Base-by-base conservation (phyloP, 169 alveolate genomes). In the Plasmodium chabaudi region DNA sequence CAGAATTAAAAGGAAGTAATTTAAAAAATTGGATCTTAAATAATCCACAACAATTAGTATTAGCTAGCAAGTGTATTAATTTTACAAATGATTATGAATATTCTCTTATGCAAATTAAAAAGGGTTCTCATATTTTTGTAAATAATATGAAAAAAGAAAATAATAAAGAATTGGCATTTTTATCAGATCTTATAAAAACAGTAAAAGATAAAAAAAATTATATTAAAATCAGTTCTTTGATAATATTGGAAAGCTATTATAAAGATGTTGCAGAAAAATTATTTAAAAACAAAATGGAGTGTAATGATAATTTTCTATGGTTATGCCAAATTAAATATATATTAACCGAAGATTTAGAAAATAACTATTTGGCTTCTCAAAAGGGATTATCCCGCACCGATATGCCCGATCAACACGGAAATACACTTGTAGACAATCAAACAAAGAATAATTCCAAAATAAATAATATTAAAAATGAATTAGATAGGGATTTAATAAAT, bases 261-360 rank as follows among this genome's bases (percentile, higher is more conserved):
- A 82, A 82, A 68, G 90, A 82, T 68, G 90, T 82, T 25, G 90
- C 90, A 42, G 90, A 82, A 82, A 82, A 82, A 55, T 46, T 82
- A 17, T 67, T 82, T 59, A 82, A 82, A 82, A 82, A 82, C 49
- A 82, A 82, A 82, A 82, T 82, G 17, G 90, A 82, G 69, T 68
- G 90, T 13, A 82, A 69, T 57, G 84, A 82, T 42, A 82, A 82
- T 53, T 82, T 82, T 47, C 47, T 82, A 17, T 82, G 90, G 90
- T 15, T 82, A 64, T 82, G 90, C 13, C 90, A 82, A 60, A 56
- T 82, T 25, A 82, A 82, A 46, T 69, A 82, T 69, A 34, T 82
- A 21, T 19, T 82, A 60, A 19, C 73, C 23, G 90, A 82, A 34
- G 90, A 82, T 17, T 82, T 67, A 44, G 56, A 57, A 13, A 51